A percentile compares a stretch with the other conserved stretches of the same genome.
These are phyloP conservation scores for Microstegium vimineum DNA, from an alignment of 176 grass and related monocot genomes.

Conservation along the genomic window DNA sequence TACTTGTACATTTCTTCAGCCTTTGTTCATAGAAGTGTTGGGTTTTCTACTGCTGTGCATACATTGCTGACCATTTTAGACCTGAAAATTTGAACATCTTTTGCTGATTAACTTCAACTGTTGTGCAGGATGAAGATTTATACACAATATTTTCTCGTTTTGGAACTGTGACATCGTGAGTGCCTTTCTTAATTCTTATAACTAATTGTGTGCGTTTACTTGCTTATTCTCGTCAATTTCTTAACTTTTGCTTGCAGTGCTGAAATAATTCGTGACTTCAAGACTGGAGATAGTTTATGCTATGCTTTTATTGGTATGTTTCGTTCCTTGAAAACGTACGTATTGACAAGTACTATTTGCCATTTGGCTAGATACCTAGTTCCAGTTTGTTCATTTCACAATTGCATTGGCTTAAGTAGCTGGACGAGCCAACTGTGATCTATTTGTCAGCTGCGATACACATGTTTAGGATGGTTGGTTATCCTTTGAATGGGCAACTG, in stretches of 20 bases:
- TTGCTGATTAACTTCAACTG: background rate
- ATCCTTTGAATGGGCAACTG: background rate
- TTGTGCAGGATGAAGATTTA: constrained; percentile 89
- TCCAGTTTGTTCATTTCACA: constrained; percentile 4
- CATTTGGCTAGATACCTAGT: constrained; percentile 19
- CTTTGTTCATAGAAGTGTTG: background rate
- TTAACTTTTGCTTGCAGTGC: constrained; percentile 48
- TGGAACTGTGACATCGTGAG: constrained; percentile 90
- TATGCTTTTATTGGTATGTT: constrained; percentile 78
- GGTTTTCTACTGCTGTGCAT: background rate
- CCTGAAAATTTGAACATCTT: background rate
- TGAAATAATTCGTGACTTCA: constrained; percentile 91
- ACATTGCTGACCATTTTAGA: background rate
- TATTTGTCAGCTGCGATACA: background rate
- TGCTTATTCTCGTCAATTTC: constrained; percentile 17
- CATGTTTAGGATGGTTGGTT: background rate
- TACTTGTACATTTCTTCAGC: background rate
- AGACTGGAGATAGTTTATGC: constrained; percentile 94
- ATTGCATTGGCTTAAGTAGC: background rate
- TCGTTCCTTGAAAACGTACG: background rate
- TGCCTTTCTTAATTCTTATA: constrained; percentile 37
- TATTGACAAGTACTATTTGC: background rate
- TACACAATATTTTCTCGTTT: constrained; percentile 96
- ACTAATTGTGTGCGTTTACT: background rate
- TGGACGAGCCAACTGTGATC: background rate